Evolutionary conservation across 2,329 filamentous ascomycete genomes (phyloP), one percentile per base, ranked within the genome.

Genomic region (Neonectria faginata): DNA sequence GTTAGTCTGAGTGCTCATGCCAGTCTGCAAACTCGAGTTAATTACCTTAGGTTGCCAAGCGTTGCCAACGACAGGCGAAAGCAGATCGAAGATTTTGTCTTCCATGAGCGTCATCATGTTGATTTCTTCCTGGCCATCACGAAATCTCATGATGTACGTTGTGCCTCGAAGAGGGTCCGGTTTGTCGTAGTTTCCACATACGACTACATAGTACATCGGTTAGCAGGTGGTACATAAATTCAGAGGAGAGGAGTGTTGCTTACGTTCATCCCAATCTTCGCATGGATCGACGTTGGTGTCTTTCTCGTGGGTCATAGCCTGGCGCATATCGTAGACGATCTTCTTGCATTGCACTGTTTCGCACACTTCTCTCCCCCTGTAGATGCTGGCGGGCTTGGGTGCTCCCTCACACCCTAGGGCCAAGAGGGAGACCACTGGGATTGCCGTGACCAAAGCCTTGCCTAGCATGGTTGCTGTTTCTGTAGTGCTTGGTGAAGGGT

Each of bases 201-300:
- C 55, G 51, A 61, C 66, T 68, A 10, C 12, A 8, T 3, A 29
- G 2, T 7, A 18, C n/a, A 18, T 20, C 6, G 16, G 52, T 66
- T 48, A 62, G 51, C 29, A 41, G n/a, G 9, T 27, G 42, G 18
- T n/a, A 41, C n/a, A n/a, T 11, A 2, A 6, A 39, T 5, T 10
- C 7, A 31, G 6, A 20, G 25, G 25, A 27, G n/a, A 51, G 16
- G 11, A 4, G 7, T 10, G 22, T 10, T 3, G 45, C 65, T 58
- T 53, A 69, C 70, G 64, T 42, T 70, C 22, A 45, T 70, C 59
- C 66, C 66, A 72, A 25, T 67, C 25, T 18, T 57, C 33, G 20
- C 70, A 72, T 5, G 65, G 64, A 25, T 68, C 55, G 3, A 62
- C 44, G 2, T 47, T 11, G 5, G 41, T 22, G 5, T 27, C 27